phyloP scores from a whole-genome alignment of 78 protist genomes.

The Polysphondylium violaceum region DNA sequence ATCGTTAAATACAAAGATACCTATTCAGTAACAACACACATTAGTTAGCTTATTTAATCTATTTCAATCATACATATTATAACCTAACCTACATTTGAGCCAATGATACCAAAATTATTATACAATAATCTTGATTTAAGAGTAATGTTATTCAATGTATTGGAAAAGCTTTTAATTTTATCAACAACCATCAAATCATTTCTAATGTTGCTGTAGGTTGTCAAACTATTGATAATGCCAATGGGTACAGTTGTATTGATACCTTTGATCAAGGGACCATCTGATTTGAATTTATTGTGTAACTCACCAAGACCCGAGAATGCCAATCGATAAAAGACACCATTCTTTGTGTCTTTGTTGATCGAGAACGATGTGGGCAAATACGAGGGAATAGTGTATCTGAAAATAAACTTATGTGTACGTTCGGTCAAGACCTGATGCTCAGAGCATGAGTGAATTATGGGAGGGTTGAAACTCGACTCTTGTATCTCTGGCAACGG shows the following conservation, averaged over 20 bases:
- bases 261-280: constrained; percentile 58
- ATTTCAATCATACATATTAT: background rate
- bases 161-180: background rate
- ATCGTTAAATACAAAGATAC: constrained; percentile 30
- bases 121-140: constrained; percentile 38
- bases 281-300: constrained; percentile 47
- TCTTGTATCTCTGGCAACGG: constrained; percentile 18
- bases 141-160: background rate
- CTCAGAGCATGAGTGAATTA: constrained; percentile 1
- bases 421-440: constrained; percentile 23
- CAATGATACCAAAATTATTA: constrained; percentile 19
- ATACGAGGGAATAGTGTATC: constrained; percentile 8
- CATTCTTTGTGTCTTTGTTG: constrained; percentile 24
- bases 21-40: background rate
- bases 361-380: constrained; percentile 24
- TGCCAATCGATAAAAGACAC: constrained; percentile 36
- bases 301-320: constrained; percentile 57
- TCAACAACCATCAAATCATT: background rate
- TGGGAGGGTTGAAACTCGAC: constrained; percentile 11
- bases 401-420: constrained; percentile 20
- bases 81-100: too few relatives aligned
- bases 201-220: background rate
- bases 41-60: background rate
- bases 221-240: background rate
- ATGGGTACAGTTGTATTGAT: constrained; percentile 40